These are phyloP conservation scores for Dendryphion nanum DNA, from an alignment of 2,329 filamentous ascomycete genomes.

Conservation along the genomic window DNA sequence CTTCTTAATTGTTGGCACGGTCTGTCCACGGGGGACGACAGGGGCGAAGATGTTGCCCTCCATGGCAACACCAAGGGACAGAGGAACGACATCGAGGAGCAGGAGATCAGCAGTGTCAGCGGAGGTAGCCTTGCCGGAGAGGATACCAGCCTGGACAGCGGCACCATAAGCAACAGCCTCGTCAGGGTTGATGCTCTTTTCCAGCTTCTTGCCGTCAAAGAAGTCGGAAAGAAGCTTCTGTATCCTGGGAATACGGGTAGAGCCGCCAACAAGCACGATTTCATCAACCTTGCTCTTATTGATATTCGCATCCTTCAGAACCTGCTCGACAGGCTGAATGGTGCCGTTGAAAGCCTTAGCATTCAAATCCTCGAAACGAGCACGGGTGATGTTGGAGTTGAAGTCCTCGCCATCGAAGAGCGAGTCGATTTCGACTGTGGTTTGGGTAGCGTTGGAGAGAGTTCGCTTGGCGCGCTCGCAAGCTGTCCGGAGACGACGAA, in stretches of 20 bases:
- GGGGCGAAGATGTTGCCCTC: constrained; percentile 98
- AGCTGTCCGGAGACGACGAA: constrained; percentile 93
- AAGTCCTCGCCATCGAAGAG: constrained; percentile 98
- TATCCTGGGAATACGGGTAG: constrained; percentile 97
- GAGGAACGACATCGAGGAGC: constrained; percentile 91
- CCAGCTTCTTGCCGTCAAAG: constrained; percentile 99
- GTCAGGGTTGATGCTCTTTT: constrained; percentile 99
- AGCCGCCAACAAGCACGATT: constrained; percentile 98
- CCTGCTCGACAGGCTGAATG: constrained; percentile 91
- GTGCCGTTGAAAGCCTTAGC: constrained; percentile 92
- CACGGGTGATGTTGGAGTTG: constrained; percentile 95
- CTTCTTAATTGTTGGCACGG: constrained; percentile 77
- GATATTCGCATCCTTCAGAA: constrained; percentile 86
- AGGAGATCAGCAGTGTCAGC: constrained; percentile 93
- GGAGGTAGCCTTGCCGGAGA: constrained; percentile 95
- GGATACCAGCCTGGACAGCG: constrained; percentile 96
- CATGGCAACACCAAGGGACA: constrained; percentile 98
- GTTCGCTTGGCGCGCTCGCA: constrained; percentile 99
- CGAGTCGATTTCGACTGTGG: constrained; percentile 97
- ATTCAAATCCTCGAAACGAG: constrained; percentile 98
- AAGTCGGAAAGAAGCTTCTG: constrained; percentile 99
- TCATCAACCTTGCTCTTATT: constrained; percentile 94
- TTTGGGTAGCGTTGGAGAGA: constrained; percentile 94
- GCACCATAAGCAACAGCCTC: constrained; percentile 99
- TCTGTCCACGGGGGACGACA: constrained; percentile 67